Base-by-base conservation (phyloP, 331 rosid species). In the Malus hybrid region DNA sequence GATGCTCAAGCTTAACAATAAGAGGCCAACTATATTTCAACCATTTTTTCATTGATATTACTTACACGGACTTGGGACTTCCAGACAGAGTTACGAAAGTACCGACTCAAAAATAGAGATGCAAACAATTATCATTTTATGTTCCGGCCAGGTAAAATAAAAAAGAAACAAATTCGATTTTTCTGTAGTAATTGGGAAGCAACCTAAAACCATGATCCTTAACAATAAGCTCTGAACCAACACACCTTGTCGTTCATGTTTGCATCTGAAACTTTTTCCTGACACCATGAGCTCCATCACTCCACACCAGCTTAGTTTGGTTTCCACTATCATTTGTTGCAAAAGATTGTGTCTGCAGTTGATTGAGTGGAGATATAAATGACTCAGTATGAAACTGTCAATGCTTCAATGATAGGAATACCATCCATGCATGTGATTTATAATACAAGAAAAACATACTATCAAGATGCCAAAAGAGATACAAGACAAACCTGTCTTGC, bases 271-370 rank as follows among this genome's bases (percentile, higher is more conserved):
- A 81, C 80, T 78, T 83, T 63, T 83, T 81, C 39, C 79, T 75
- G 34, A 22, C 65, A 59, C 78, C 55, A 46, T 69, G 77, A n/a
- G 70, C 72, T 74, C 76, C 84, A 64, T 85, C 88, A 68, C 87
- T 85, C 97, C 98, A 91, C 67, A 88, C 90, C 81, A 91, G 82
- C 90, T 83, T 91, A 65, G 96, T 88, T 83, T 88, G 98, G 70
- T 84, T 79, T 82, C 88, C 95, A 48, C 80, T 81, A 69, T 80
- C 86, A 24, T 86, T 85, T 75, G n/a, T 82, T 73, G 93, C 91
- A 77, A 90, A 90, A 50, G 96, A 85, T 62, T 86, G 85, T 11
- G 86, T 83, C 98, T 94, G 88, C 84, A 81, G 80, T 74, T 77
- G 82, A 78, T 78, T 27, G 20, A 77, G 76, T 63, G 73, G 4